Percentiles rank a stretch among this genome's conserved stretches.
phyloP scores from a whole-genome alignment of 306 rosid species.

The Acacia melanoxylon region DNA sequence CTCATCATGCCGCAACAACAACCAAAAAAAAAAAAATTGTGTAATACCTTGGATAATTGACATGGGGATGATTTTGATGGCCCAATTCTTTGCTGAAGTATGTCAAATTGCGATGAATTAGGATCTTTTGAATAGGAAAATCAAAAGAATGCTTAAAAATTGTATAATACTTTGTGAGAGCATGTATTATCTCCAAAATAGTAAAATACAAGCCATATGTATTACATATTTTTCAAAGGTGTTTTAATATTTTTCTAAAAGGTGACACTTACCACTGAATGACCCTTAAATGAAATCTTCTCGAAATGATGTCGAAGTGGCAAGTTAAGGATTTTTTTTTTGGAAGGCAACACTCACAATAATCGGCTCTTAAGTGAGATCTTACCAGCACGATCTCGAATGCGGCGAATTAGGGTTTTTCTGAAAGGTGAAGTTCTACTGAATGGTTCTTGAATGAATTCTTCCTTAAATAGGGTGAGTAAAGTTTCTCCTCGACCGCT shows the following conservation, averaged over 20 bases:
- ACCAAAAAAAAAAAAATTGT: neutral
- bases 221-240: neutral
- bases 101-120: neutral
- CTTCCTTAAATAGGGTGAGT: neutral
- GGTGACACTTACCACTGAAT: too few relatives aligned
- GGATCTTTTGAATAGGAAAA: neutral
- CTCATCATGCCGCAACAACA: neutral
- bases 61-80: neutral
- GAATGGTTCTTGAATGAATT: neutral
- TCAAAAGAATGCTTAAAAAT: neutral
- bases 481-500: neutral
- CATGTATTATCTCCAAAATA: neutral
- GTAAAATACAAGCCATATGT: neutral
- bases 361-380: neutral
- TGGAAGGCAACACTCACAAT: neutral
- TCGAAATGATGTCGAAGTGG: neutral
- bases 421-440: neutral
- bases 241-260: too few relatives aligned
- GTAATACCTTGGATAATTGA: neutral
- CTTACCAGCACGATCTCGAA: neutral
- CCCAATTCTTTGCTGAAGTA: neutral
- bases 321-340: neutral
- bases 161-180: neutral
- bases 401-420: neutral
- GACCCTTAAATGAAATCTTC: too few relatives aligned